Evolutionary conservation across 208 protist species (phyloP).

Genomic region (Trypanosoma cruzi): DNA sequence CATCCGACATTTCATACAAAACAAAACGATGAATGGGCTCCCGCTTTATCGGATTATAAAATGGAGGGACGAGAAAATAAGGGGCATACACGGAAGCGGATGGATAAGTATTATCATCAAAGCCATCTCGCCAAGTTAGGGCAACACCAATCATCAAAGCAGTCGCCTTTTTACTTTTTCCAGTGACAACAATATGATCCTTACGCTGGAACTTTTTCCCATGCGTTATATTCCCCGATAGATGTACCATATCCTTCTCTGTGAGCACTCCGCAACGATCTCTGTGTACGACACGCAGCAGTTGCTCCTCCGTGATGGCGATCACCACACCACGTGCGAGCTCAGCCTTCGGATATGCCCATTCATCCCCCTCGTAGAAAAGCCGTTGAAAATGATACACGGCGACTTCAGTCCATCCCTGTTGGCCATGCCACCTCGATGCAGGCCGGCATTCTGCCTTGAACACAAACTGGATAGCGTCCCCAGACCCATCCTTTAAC

Average conservation of each 20-base stretch:
- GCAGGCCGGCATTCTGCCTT: constrained; percentile 14
- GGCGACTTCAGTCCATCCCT: constrained; percentile 15
- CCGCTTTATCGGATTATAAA: background rate
- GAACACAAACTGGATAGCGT: constrained; percentile 8
- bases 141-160: constrained; percentile 9
- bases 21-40: background rate
- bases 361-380: background rate
- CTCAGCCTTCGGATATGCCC: constrained; percentile 1
- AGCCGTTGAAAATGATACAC: constrained; percentile 10
- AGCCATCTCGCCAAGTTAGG: background rate
- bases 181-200: background rate
- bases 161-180: background rate
- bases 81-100: background rate
- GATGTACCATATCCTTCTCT: background rate
- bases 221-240: background rate
- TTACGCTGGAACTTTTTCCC: background rate
- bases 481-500: constrained; percentile 5
- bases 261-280: constrained; percentile 5
- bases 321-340: constrained; percentile 9
- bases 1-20: constrained; percentile 8
- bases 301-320: constrained; percentile 3
- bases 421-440: constrained; percentile 10
- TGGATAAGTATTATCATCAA: constrained; percentile 1
- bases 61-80: constrained; percentile 6
- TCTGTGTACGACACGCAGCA: background rate